Evolutionary conservation across 2,329 filamentous ascomycete genomes (phyloP).

Genomic region (Penicillium palitans): DNA sequence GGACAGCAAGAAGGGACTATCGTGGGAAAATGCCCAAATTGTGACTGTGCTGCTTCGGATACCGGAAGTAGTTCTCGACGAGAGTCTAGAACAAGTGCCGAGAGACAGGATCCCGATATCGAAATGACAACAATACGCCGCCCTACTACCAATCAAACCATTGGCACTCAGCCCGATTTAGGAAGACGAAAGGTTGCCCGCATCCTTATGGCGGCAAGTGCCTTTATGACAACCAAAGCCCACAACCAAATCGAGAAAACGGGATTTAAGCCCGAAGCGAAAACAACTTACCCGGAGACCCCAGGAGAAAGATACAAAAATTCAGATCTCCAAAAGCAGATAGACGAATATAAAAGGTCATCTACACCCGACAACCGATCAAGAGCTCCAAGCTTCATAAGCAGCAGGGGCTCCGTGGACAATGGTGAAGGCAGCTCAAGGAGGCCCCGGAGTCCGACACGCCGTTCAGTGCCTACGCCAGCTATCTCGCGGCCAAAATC

Average conservation of each 20-base stretch:
- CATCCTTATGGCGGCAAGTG: constrained; percentile 45
- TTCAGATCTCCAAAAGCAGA: constrained; percentile 14
- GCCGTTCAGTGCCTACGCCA: constrained; percentile 14
- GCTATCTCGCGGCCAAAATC: neutral
- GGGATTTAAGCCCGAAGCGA: constrained; percentile 50
- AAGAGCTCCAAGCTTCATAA: constrained; percentile 6
- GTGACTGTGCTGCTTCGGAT: neutral
- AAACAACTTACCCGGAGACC: constrained; percentile 56
- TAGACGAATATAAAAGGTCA: constrained; percentile 46
- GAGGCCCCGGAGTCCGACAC: neutral
- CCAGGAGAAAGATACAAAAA: constrained; percentile 57
- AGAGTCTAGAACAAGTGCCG: neutral
- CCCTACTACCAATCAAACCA: constrained; percentile 9
- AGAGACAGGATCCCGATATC: neutral
- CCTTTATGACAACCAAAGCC: constrained; percentile 51
- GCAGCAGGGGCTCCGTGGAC: constrained; percentile 5
- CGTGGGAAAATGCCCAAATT: neutral
- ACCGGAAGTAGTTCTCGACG: neutral
- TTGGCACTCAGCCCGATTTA: constrained; percentile 17
- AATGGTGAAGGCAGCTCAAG: constrained; percentile 20
- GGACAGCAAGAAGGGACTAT: neutral
- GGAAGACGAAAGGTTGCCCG: constrained; percentile 48
- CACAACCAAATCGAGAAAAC: constrained; percentile 52
- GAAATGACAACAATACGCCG: neutral
- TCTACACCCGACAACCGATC: constrained; percentile 15